Evolutionary conservation across 1,284 basidiomycete species (phyloP).

Genomic region (Boletus holoroseus): DNA sequence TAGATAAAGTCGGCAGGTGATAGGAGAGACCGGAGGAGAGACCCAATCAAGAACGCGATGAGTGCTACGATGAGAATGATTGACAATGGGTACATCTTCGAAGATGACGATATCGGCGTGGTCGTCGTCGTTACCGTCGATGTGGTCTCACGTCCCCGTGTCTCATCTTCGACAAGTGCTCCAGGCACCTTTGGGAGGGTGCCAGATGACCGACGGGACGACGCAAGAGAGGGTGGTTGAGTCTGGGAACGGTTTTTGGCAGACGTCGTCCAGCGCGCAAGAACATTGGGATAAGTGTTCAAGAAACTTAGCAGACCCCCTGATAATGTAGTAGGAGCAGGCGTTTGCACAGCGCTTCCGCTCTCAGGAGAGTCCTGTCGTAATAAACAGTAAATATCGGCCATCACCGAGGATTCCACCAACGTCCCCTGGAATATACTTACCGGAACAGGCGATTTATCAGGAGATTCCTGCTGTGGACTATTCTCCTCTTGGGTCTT

Average conservation of each 20-base stretch:
- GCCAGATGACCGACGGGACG: constrained; percentile 27
- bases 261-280: constrained; percentile 35
- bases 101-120: neutral
- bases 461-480: constrained; percentile 19
- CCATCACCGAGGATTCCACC: neutral
- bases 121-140: neutral
- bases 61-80: constrained; percentile 75
- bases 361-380: constrained; percentile 25
- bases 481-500: constrained; percentile 32
- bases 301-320: constrained; percentile 42
- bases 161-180: constrained; percentile 18
- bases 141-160: neutral
- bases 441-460: constrained; percentile 21
- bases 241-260: constrained; percentile 10
- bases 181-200: constrained; percentile 23
- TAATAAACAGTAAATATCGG: neutral
- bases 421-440: constrained; percentile 11
- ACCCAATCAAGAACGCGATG: constrained; percentile 88
- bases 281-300: constrained; percentile 42
- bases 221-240: constrained; percentile 20
- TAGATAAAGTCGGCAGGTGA: constrained; percentile 91
- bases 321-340: constrained; percentile 8
- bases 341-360: constrained; percentile 24
- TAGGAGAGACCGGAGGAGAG: constrained; percentile 79
- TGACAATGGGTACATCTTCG: constrained; percentile 43